These are phyloP conservation scores for Trichoderma sp. DNA, from an alignment of 2,329 filamentous ascomycete species.

Conservation along the genomic window DNA sequence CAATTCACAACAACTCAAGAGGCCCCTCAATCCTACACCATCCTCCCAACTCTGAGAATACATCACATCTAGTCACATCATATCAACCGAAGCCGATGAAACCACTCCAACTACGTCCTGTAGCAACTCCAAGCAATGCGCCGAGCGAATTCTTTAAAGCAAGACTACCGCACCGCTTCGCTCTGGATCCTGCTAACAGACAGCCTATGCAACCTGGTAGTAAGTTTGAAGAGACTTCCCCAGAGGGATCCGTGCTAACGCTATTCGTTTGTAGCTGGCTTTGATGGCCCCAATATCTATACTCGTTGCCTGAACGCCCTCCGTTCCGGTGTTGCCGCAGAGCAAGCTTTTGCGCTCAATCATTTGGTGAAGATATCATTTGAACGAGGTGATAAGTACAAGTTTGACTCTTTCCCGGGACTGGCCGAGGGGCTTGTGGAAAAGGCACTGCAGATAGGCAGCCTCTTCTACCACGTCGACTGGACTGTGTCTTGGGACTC, in stretches of 20 bases:
- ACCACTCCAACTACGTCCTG: conserved; percentile 70
- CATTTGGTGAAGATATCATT: conserved; percentile 95
- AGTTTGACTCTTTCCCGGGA: conserved; percentile 87
- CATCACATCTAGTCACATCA: conserved; percentile 64
- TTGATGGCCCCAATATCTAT: conserved; percentile 86
- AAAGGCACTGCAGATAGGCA: conserved; percentile 78
- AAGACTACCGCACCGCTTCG: conserved; percentile 50
- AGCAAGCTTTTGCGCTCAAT: conserved; percentile 91
- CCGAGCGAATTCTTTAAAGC: conserved; percentile 62
- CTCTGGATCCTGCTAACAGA: conserved; percentile 41
- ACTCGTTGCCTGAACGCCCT: conserved; percentile 83
- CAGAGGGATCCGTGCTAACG: neutral
- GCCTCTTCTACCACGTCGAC: conserved; percentile 77
- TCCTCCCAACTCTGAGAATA: conserved; percentile 59
- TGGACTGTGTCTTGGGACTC: conserved; percentile 76
- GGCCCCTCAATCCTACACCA: conserved; percentile 54
- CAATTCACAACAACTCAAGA: conserved; percentile 42
- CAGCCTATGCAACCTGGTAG: conserved; percentile 64
- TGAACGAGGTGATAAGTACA: conserved; percentile 93
- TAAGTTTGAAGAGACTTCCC: conserved; percentile 46
- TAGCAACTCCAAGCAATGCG: conserved; percentile 75
- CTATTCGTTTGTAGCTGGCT: conserved; percentile 50
- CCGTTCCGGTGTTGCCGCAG: conserved; percentile 74
- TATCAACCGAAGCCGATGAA: conserved; percentile 70
- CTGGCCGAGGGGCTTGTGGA: conserved; percentile 86